These are phyloP conservation scores for Leccinum obscurum DNA, from an alignment of 768 basidiomycete genomes.

Conservation along the genomic window DNA sequence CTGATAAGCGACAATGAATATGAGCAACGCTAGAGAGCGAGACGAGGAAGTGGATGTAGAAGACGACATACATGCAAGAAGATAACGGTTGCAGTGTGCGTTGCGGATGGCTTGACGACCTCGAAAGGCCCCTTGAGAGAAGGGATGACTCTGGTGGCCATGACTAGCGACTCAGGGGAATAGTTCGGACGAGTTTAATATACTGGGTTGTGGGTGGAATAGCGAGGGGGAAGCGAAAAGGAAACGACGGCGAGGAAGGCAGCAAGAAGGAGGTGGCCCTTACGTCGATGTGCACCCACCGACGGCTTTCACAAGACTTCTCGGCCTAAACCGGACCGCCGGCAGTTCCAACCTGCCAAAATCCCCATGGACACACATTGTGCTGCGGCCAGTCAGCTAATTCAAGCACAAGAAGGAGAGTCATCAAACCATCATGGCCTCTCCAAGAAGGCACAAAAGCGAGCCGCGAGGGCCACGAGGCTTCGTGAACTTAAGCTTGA, in stretches of 20 bases:
- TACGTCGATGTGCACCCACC: neutral
- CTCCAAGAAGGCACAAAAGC: conserved; percentile 81
- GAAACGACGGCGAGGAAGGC: conserved; percentile 2
- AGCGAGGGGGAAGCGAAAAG: neutral
- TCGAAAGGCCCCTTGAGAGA: conserved; percentile 37
- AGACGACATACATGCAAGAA: conserved; percentile 74
- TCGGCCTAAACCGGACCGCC: conserved; percentile 28
- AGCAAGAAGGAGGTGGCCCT: conserved; percentile 7
- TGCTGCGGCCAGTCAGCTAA: conserved; percentile 10
- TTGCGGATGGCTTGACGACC: conserved; percentile 51
- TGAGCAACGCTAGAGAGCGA: conserved; percentile 6
- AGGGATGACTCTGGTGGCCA: conserved; percentile 22
- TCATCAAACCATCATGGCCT: conserved; percentile 36
- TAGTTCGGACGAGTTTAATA: conserved; percentile 1
- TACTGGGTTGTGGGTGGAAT: neutral
- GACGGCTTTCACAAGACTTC: conserved; percentile 1
- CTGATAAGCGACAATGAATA: conserved; percentile 35
- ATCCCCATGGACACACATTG: conserved; percentile 21
- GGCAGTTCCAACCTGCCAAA: conserved; percentile 5
- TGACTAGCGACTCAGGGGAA: neutral
- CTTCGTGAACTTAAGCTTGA: conserved; percentile 66
- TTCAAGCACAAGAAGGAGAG: conserved; percentile 15
- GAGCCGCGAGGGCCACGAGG: conserved; percentile 68
- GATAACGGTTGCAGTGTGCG: conserved; percentile 85
- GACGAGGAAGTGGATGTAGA: neutral